Evolutionary conservation across 352 stramenopile genomes (phyloP).

Genomic region (Nothophytophthora sp.): DNA sequence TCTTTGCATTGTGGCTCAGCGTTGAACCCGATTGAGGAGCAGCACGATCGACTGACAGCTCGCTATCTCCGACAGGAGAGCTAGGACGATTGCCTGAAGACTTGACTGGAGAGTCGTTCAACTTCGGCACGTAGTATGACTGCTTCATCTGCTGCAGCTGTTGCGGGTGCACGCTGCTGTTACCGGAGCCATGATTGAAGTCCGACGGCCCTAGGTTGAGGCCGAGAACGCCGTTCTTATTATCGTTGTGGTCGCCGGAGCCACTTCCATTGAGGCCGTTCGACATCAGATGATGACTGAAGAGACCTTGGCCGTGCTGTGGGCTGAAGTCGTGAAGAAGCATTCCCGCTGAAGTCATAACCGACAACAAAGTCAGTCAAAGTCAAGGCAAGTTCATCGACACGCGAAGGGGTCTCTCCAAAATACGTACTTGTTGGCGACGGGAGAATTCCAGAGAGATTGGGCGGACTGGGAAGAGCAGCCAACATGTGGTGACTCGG

Average conservation of each 20-base stretch:
- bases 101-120: slow-evolving; percentile 32
- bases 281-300: slow-evolving; percentile 52
- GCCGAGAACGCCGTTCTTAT: slow-evolving; percentile 62
- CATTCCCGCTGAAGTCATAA: slow-evolving; percentile 52
- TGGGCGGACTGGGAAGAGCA: slow-evolving; percentile 69
- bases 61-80: slow-evolving; percentile 18
- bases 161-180: slow-evolving; percentile 25
- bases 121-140: slow-evolving; percentile 38
- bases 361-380: slow-evolving; percentile 12
- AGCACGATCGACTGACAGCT: slow-evolving; percentile 10
- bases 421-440: slow-evolving; percentile 77
- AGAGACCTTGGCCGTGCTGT: slow-evolving; percentile 48
- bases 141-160: slow-evolving; percentile 41
- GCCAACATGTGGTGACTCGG: slow-evolving; percentile 61
- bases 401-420: not conserved
- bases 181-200: slow-evolving; percentile 32
- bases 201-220: slow-evolving; percentile 68
- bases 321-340: slow-evolving; percentile 80
- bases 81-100: slow-evolving; percentile 24
- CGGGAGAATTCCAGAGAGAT: slow-evolving; percentile 67
- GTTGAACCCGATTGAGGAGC: slow-evolving; percentile 5
- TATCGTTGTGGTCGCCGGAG: slow-evolving; percentile 37
- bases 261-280: slow-evolving; percentile 20
- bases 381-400: not conserved
- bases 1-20: slow-evolving; percentile 23